Evolutionary conservation across 352 stramenopile species (phyloP).

Genomic region (Globisporangium rhizosaccharum): DNA sequence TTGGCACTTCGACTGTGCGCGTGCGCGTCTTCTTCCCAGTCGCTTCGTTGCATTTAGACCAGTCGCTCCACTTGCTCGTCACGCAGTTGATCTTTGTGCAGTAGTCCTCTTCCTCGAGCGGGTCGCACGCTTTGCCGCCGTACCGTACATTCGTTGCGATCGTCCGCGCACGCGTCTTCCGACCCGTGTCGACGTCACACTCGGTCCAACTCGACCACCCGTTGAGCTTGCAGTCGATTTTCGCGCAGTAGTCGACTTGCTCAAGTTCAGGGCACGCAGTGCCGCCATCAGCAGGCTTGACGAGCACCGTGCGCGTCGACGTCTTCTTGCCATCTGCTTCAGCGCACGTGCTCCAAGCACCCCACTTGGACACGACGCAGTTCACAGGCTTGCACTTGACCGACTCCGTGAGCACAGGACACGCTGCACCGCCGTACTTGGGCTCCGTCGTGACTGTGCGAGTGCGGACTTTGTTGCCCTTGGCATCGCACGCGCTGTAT

Average conservation of each 20-base stretch:
- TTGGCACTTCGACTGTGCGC: constrained; percentile 13
- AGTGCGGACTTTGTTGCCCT: constrained; percentile 34
- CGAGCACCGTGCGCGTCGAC: constrained; percentile 29
- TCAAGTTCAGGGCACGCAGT: constrained; percentile 32
- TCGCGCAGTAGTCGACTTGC: constrained; percentile 33
- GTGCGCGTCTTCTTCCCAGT: constrained; percentile 39
- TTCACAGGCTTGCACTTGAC: constrained; percentile 44
- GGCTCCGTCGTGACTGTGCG: constrained; percentile 24
- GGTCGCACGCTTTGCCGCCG: constrained; percentile 11
- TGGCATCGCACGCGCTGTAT: constrained; percentile 31
- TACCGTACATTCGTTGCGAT: constrained; percentile 7
- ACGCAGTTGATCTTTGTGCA: constrained; percentile 36
- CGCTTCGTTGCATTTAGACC: constrained; percentile 36
- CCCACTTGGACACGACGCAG: constrained; percentile 53
- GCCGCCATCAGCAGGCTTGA: constrained; percentile 29
- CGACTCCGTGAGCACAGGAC: constrained; percentile 39
- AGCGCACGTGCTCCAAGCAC: constrained; percentile 26
- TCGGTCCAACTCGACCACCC: constrained; percentile 21
- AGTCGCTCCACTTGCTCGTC: constrained; percentile 27
- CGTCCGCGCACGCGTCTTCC: constrained; percentile 17
- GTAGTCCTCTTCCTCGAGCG: constrained; percentile 18
- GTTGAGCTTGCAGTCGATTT: constrained; percentile 44
- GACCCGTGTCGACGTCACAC: constrained; percentile 16
- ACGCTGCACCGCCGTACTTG: constrained; percentile 28
- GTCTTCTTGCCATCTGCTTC: constrained; percentile 28